Conservation (phyloP, 2,329 filamentous ascomycete genomes). For the Ascochyta viciae-villosae region DNA sequence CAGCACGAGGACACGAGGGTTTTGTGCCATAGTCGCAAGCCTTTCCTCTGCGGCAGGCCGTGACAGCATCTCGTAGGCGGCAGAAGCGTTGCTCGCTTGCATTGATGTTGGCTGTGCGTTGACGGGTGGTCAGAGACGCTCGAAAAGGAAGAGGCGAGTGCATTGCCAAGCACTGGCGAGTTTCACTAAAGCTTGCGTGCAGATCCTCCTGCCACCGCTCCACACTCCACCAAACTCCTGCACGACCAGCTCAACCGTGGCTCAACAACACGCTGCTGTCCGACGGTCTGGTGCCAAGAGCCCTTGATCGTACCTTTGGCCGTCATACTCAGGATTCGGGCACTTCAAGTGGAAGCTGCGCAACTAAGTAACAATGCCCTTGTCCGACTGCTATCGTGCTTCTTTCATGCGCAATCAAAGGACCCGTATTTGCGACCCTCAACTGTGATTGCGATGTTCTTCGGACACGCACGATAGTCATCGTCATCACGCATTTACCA, state of each 20-base stretch:
- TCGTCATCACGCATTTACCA: constrained; percentile 17
- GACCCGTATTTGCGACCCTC: constrained; percentile 11
- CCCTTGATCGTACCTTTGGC: neutral
- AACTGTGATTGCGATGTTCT: constrained; percentile 25
- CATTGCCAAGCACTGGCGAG: constrained; percentile 22
- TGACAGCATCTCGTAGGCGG: neutral
- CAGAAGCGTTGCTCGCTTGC: constrained; percentile 11
- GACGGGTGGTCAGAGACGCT: constrained; percentile 24
- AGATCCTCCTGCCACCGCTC: constrained; percentile 29
- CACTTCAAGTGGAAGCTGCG: neutral
- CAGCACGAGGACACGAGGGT: neutral
- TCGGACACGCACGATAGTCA: constrained; percentile 19
- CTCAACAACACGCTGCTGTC: constrained; percentile 29
- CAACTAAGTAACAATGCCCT: constrained; percentile 1
- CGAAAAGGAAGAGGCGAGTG: constrained; percentile 19
- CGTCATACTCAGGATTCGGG: neutral
- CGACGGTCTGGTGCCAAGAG: constrained; percentile 11
- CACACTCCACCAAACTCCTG: constrained; percentile 25
- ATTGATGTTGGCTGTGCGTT: constrained; percentile 17
- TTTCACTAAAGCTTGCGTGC: constrained; percentile 30
- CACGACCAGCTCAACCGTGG: constrained; percentile 26
- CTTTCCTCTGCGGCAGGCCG: constrained; percentile 1
- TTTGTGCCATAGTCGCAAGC: neutral
- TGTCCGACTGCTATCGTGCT: constrained; percentile 11
- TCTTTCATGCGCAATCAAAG: constrained; percentile 17